These are phyloP conservation scores for Areca catechu DNA, from an alignment of 176 grass and related monocot genomes.

Conservation along the genomic window DNA sequence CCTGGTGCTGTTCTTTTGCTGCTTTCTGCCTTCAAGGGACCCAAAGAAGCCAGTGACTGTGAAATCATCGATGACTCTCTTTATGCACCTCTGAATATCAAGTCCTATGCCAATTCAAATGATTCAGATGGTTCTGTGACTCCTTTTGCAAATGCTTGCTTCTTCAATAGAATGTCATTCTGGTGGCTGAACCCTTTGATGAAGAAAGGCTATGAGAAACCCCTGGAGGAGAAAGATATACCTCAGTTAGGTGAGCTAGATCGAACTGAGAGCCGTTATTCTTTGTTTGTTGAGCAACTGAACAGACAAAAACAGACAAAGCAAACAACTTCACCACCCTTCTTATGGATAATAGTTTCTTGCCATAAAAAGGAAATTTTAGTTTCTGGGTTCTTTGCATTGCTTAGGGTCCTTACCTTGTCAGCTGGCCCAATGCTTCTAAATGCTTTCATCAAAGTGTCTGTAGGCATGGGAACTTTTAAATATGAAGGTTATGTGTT, in stretches of 20 bases:
- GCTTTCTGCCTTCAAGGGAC: constrained; percentile 4
- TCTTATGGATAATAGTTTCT: constrained; percentile 67
- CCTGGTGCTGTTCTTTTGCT: constrained; percentile 10
- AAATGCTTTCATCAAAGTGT: constrained; percentile 74
- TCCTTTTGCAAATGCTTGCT: constrained; percentile 46
- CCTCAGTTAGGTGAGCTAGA: constrained; percentile 43
- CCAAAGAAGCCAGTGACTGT: not conserved
- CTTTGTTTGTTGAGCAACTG: constrained; percentile 46
- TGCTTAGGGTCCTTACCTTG: constrained; percentile 65
- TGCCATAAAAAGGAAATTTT: constrained; percentile 66
- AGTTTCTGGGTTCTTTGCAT: constrained; percentile 62
- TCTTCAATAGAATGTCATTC: constrained; percentile 68
- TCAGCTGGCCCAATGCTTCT: constrained; percentile 69
- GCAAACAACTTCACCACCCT: constrained; percentile 25
- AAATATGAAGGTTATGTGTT: constrained; percentile 65
- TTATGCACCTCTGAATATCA: constrained; percentile 4
- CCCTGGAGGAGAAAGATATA: constrained; percentile 82
- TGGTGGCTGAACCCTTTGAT: constrained; percentile 88
- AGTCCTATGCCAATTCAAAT: not conserved
- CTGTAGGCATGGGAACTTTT: constrained; percentile 45
- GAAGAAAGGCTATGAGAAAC: constrained; percentile 76
- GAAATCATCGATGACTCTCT: constrained; percentile 5
- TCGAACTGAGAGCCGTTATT: constrained; percentile 40
- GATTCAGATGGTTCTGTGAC: constrained; percentile 13
- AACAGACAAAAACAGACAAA: constrained; percentile 27